Percentiles rank a stretch among this genome's conserved stretches.
Evolutionary conservation across 2,329 filamentous ascomycete species (phyloP).

Genomic region (Pseudonectria buxi): DNA sequence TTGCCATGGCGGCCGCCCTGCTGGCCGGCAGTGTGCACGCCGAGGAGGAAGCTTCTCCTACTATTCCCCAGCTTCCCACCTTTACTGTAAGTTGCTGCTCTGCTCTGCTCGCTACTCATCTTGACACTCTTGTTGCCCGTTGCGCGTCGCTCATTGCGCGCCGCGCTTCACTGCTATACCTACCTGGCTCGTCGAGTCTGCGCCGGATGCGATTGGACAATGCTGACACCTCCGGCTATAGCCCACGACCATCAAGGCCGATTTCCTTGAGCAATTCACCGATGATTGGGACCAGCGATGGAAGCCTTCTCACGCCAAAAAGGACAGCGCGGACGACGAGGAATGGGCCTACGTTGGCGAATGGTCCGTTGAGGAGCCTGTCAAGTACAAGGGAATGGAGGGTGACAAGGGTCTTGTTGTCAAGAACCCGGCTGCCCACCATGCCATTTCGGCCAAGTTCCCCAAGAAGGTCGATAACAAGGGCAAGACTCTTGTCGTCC

Average conservation of each 20-base stretch:
- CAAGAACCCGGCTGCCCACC: conserved; percentile 96
- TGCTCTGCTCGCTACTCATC: neutral
- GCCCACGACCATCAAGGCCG: conserved; percentile 83
- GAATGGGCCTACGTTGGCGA: conserved; percentile 97
- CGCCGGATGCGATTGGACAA: conserved; percentile 11
- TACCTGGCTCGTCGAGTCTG: neutral
- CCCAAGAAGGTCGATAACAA: conserved; percentile 94
- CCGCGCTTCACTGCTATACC: neutral
- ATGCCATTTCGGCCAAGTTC: conserved; percentile 99
- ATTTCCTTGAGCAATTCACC: conserved; percentile 98
- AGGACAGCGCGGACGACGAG: conserved; percentile 73
- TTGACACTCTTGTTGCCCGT: neutral
- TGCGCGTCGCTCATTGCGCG: neutral
- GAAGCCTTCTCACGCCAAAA: conserved; percentile 95
- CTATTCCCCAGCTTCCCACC: conserved; percentile 62
- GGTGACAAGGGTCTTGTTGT: conserved; percentile 95
- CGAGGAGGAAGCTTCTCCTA: conserved; percentile 51
- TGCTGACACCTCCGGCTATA: conserved; percentile 35
- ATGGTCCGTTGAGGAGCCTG: conserved; percentile 94
- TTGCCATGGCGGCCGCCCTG: conserved; percentile 67
- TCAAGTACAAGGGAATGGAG: conserved; percentile 82
- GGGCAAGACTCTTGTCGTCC: conserved; percentile 92
- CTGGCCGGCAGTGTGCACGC: conserved; percentile 63
- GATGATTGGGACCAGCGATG: conserved; percentile 91
- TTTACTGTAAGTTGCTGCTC: conserved; percentile 69